Percentiles rank a stretch among this genome's conserved stretches.
phyloP scores from a whole-genome alignment of 306 rosid species.

The Dryas alaskensis region DNA sequence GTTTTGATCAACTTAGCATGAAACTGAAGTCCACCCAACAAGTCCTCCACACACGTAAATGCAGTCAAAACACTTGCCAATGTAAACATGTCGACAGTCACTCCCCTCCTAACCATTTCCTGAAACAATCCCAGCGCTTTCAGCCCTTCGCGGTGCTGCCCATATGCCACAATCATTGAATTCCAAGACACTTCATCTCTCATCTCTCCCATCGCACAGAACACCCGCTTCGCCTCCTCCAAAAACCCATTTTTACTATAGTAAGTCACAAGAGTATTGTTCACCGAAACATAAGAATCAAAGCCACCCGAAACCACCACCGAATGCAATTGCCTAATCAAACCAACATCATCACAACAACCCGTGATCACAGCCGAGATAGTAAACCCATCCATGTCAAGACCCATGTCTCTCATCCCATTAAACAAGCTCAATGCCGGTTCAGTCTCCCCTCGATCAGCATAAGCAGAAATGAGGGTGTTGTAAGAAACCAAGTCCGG shows the following conservation, averaged over 20 bases:
- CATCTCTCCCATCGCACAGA: slow-evolving; percentile 46
- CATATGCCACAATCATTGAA: slow-evolving; percentile 66
- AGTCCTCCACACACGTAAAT: slow-evolving; percentile 58
- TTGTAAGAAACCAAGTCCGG: slow-evolving; percentile 60
- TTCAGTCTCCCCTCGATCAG: slow-evolving; percentile 42
- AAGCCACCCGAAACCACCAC: slow-evolving; percentile 44
- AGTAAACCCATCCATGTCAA: slow-evolving; percentile 65
- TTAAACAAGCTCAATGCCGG: slow-evolving; percentile 42
- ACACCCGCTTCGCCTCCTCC: slow-evolving; percentile 39
- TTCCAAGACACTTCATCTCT: slow-evolving; percentile 83
- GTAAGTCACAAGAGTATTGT: slow-evolving; percentile 48
- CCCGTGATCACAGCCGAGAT: slow-evolving; percentile 46
- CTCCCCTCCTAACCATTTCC: slow-evolving; percentile 56
- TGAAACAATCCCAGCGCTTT: slow-evolving; percentile 57
- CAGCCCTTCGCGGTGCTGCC: slow-evolving; percentile 61
- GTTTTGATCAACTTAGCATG: slow-evolving; percentile 75
- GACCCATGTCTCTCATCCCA: slow-evolving; percentile 39
- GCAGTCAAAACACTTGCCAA: slow-evolving; percentile 85
- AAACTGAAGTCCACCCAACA: slow-evolving; percentile 69
- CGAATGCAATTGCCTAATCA: slow-evolving; percentile 53
- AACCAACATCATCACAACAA: slow-evolving; percentile 36
- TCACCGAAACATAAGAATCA: slow-evolving; percentile 58
- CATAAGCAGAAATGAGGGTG: slow-evolving; percentile 62
- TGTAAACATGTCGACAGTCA: slow-evolving; percentile 69
- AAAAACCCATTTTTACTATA: slow-evolving; percentile 53